Percentiles rank a stretch among this genome's conserved stretches.
phyloP scores from a whole-genome alignment of 768 basidiomycete genomes.

The Sporobolomyces roseus region DNA sequence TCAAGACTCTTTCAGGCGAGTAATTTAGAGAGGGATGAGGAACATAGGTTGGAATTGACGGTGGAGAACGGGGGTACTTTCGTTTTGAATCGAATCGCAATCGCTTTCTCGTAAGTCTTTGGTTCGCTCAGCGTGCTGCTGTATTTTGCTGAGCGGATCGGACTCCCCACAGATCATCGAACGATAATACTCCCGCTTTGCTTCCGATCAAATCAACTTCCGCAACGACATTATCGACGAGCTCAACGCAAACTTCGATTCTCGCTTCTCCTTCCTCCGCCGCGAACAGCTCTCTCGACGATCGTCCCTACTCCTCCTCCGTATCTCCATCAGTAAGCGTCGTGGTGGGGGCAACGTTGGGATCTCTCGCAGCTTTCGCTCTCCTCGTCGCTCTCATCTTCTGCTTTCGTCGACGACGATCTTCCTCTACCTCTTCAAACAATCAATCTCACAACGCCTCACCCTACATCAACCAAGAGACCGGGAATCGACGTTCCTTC shows the following conservation, averaged over 20 bases:
- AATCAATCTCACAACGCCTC: neutral
- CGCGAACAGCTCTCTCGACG: neutral
- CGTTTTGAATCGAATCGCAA: neutral
- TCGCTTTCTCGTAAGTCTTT: conserved; percentile 21
- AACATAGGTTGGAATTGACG: neutral
- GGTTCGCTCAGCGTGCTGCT: fast-evolving
- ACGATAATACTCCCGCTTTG: neutral
- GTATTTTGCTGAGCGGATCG: too few species aligned
- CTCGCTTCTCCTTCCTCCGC: neutral
- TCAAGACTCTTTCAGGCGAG: conserved; percentile 1
- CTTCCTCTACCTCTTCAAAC: too few species aligned
- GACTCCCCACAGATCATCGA: neutral
- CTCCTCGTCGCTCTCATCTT: conserved; percentile 5
- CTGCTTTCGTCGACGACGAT: conserved; percentile 1
- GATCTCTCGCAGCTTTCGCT: neutral
- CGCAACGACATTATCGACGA: too few species aligned
- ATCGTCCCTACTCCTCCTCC: neutral
- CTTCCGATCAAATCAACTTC: too few species aligned
- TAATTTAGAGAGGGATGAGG: neutral
- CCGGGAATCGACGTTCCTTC: neutral
- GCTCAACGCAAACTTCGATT: neutral
- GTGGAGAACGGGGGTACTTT: neutral
- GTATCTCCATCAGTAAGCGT: neutral
- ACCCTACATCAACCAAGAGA: conserved; percentile 11
- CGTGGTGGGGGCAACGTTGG: neutral